Percentiles rank a stretch among this genome's conserved stretches.
phyloP scores from a whole-genome alignment of 2,329 filamentous ascomycete genomes.

The Trichoderma harzianum region DNA sequence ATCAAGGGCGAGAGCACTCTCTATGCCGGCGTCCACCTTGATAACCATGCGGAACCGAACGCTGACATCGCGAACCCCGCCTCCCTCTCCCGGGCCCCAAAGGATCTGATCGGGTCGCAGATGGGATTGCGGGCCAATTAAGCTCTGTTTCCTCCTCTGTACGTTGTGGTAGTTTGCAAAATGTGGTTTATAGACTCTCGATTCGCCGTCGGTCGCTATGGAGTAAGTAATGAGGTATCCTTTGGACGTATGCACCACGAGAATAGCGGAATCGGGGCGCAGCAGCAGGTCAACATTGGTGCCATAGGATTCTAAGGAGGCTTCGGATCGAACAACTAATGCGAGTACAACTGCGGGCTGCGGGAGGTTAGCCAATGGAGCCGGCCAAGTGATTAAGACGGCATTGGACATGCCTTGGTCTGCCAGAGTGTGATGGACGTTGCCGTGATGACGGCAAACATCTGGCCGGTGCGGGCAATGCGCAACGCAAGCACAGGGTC shows the following conservation, averaged over 20 bases:
- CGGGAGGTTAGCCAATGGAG: background rate
- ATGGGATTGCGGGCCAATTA: slow-evolving; percentile 55
- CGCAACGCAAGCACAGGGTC: slow-evolving; percentile 72
- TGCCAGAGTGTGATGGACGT: slow-evolving; percentile 95
- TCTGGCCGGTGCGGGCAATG: slow-evolving; percentile 73
- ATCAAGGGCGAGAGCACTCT: slow-evolving; percentile 80
- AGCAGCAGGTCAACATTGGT: slow-evolving; percentile 80
- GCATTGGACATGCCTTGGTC: slow-evolving; percentile 64
- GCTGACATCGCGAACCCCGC: slow-evolving; percentile 79
- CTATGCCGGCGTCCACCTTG: slow-evolving; percentile 93
- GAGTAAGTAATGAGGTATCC: slow-evolving; percentile 95
- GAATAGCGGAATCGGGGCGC: slow-evolving; percentile 85
- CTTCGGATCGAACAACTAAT: slow-evolving; percentile 74
- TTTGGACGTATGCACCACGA: slow-evolving; percentile 80
- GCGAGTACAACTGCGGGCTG: slow-evolving; percentile 87
- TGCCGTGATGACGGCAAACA: slow-evolving; percentile 82
- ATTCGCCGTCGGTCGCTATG: slow-evolving; percentile 76
- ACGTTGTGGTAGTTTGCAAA: slow-evolving; percentile 67
- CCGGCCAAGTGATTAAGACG: background rate
- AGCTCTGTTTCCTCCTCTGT: slow-evolving; percentile 59
- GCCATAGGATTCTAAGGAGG: slow-evolving; percentile 80
- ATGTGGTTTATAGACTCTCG: slow-evolving; percentile 79
- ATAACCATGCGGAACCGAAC: slow-evolving; percentile 96
- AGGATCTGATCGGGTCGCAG: slow-evolving; percentile 59
- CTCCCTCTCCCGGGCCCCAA: slow-evolving; percentile 76